These are phyloP conservation scores for Astrephomene gubernaculifera DNA, from an alignment of 139 green algal genomes.

Conservation along the genomic window DNA sequence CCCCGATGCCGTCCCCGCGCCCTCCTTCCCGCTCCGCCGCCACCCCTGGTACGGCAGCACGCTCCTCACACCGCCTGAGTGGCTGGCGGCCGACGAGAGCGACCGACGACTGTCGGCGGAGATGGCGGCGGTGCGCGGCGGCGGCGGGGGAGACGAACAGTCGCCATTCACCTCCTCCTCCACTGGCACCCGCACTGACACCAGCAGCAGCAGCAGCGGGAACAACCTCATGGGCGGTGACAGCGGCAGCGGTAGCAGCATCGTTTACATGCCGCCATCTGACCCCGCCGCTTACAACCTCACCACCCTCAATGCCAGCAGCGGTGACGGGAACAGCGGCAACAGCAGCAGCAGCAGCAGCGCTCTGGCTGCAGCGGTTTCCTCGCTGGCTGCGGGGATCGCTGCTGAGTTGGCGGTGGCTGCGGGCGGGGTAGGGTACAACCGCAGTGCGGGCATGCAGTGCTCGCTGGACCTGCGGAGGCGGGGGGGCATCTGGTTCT, in stretches of 20 bases:
- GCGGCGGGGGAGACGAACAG: neutral
- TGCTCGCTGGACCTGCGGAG: constrained; percentile 36
- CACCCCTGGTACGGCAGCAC: constrained; percentile 45
- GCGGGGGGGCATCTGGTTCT: constrained; percentile 29
- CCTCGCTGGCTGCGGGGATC: neutral
- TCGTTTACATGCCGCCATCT: too few relatives aligned
- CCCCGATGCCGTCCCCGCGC: neutral
- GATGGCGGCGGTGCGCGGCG: neutral
- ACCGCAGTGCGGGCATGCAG: neutral
- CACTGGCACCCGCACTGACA: neutral
- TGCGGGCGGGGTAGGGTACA: constrained; percentile 9
- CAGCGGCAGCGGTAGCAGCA: too few relatives aligned
- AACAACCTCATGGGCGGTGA: too few relatives aligned
- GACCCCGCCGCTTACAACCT: neutral
- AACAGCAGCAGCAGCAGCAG: neutral
- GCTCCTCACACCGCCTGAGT: constrained; percentile 22
- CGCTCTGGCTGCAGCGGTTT: neutral
- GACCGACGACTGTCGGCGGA: neutral
- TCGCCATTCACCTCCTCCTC: too few relatives aligned
- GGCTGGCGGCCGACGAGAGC: constrained; percentile 23
- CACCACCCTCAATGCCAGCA: neutral
- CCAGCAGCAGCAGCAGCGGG: neutral
- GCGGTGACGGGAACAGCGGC: neutral
- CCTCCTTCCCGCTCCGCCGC: neutral
- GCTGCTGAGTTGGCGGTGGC: neutral